Conservation (phyloP, 1,284 basidiomycete species). For the Fomitopsis pinicola region DNA sequence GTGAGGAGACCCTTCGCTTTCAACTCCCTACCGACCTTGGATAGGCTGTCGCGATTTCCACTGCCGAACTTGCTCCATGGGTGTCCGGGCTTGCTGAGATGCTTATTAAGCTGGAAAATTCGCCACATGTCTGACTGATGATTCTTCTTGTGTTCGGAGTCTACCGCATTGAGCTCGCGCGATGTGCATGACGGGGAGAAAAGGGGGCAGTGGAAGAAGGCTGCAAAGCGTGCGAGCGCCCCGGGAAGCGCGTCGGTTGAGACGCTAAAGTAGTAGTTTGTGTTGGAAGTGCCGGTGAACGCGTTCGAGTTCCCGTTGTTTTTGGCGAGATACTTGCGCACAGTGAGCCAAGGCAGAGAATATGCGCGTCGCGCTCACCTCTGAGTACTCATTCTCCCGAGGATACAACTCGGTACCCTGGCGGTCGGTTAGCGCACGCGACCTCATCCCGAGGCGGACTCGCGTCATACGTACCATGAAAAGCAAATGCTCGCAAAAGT, state of each 20-base stretch:
- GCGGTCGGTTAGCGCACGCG: conserved; percentile 1
- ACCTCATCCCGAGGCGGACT: background rate
- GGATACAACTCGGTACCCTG: conserved; percentile 84
- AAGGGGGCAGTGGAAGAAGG: conserved; percentile 92
- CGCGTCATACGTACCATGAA: conserved; percentile 71
- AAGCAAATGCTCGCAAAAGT: conserved; percentile 93
- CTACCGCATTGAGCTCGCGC: conserved; percentile 94
- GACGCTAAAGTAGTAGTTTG: conserved; percentile 93
- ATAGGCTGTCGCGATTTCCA: conserved; percentile 85
- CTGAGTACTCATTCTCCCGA: conserved; percentile 88
- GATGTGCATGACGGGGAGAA: conserved; percentile 90
- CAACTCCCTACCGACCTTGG: conserved; percentile 57
- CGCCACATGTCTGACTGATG: conserved; percentile 94
- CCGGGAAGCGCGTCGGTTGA: conserved; percentile 81
- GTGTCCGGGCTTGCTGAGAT: conserved; percentile 77
- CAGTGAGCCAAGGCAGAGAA: background rate
- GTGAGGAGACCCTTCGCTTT: conserved; percentile 43
- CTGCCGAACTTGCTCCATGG: conserved; percentile 94
- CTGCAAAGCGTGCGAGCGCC: conserved; percentile 88
- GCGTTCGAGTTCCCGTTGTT: conserved; percentile 94
- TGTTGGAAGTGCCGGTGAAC: conserved; percentile 90
- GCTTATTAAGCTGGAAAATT: conserved; percentile 95
- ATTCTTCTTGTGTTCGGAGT: conserved; percentile 99
- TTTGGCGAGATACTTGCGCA: conserved; percentile 75
- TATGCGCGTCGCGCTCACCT: conserved; percentile 37